Evolutionary conservation across 345 rosid genomes (phyloP).

Genomic region (Syzygium grande): DNA sequence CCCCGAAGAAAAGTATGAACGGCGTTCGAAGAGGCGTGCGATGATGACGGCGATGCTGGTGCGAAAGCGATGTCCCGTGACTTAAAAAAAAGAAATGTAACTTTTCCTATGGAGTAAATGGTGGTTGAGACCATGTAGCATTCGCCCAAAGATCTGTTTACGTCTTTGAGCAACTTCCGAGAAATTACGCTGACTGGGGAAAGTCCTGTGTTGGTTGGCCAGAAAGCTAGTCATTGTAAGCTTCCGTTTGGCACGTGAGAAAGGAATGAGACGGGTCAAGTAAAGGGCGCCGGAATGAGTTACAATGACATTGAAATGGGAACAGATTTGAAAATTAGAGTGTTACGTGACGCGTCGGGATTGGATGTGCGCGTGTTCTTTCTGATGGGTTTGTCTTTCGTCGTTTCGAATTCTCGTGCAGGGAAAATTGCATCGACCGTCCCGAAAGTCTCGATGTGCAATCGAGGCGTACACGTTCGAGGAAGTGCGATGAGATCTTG

Average conservation of each 20-base stretch:
- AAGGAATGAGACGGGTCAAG: background rate
- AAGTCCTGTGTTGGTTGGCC: background rate
- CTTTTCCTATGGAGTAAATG: background rate
- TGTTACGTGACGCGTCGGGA: fast-evolving
- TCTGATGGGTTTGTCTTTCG: background rate
- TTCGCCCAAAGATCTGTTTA: background rate
- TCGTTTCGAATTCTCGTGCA: background rate
- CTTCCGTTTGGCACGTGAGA: background rate
- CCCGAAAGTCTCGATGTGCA: fast-evolving
- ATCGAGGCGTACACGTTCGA: background rate
- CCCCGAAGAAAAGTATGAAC: background rate
- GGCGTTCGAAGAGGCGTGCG: background rate
- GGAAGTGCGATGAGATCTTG: too few species aligned
- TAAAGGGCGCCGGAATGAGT: fast-evolving
- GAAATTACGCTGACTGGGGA: background rate
- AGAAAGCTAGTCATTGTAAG: background rate
- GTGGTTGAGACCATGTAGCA: background rate
- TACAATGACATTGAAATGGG: background rate
- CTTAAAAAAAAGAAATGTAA: background rate
- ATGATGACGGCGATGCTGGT: background rate
- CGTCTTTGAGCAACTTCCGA: background rate
- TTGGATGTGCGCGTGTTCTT: background rate
- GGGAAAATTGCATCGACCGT: fast-evolving
- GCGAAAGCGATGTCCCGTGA: background rate
- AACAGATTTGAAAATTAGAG: background rate